These are phyloP conservation scores for Globisporangium okanoganense DNA, from an alignment of 352 stramenopile genomes.

Conservation along the genomic window DNA sequence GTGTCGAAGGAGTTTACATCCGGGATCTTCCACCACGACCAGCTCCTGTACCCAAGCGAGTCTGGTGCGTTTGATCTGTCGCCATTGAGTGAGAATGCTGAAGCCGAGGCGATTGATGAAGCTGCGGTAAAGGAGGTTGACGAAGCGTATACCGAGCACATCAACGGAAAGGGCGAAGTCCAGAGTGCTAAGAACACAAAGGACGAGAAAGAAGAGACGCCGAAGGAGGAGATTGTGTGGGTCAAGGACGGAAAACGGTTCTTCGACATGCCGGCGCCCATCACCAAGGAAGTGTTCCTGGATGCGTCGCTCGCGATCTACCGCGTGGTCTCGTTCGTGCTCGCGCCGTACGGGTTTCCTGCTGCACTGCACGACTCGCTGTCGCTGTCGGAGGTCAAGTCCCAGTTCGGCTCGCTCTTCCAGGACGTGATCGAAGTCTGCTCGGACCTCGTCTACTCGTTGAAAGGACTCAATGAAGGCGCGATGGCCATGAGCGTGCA, in stretches of 20 bases:
- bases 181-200: slow-evolving; percentile 11
- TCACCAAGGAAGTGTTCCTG: slow-evolving; percentile 68
- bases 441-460: slow-evolving; percentile 80
- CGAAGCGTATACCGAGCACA: slow-evolving; percentile 40
- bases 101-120: slow-evolving; percentile 10
- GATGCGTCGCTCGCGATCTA: slow-evolving; percentile 65
- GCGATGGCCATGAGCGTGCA: slow-evolving; percentile 87
- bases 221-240: slow-evolving; percentile 46
- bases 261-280: slow-evolving; percentile 76
- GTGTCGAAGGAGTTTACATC: slow-evolving; percentile 34
- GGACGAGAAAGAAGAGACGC: slow-evolving; percentile 15
- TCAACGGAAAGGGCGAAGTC: slow-evolving; percentile 33
- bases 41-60: slow-evolving; percentile 40
- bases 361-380: slow-evolving; percentile 45
- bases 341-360: slow-evolving; percentile 78
- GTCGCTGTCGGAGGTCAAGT: slow-evolving; percentile 69
- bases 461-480: slow-evolving; percentile 68
- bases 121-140: slow-evolving; percentile 23
- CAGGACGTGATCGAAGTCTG: slow-evolving; percentile 85
- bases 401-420: slow-evolving; percentile 66
- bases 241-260: slow-evolving; percentile 50
- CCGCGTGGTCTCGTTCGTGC: slow-evolving; percentile 73
- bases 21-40: slow-evolving; percentile 40
- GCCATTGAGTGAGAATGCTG: slow-evolving; percentile 6
- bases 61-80: slow-evolving; percentile 64